Evolutionary conservation across 2,329 filamentous ascomycete genomes (phyloP).

Genomic region (Pseudogymnoascus sp.): DNA sequence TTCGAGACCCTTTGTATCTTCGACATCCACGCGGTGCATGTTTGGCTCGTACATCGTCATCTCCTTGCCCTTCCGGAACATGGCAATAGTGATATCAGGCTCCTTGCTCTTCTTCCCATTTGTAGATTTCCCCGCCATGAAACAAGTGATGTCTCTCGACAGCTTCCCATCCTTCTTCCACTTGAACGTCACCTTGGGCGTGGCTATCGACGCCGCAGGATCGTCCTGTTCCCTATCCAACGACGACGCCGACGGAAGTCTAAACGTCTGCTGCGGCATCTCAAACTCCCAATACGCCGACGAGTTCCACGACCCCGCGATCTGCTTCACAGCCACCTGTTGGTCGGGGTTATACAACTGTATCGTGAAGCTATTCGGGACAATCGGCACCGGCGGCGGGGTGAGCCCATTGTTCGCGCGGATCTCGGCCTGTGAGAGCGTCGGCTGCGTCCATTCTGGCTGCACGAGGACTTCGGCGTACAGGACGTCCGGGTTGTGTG

Average conservation of each 20-base stretch:
- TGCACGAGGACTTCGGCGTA: constrained; percentile 79
- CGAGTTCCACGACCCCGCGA: constrained; percentile 70
- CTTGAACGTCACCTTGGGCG: constrained; percentile 71
- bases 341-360: constrained; percentile 94
- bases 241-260: constrained; percentile 65
- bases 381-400: constrained; percentile 59
- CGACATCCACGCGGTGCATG: constrained; percentile 78
- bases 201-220: constrained; percentile 43
- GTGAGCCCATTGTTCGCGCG: constrained; percentile 58
- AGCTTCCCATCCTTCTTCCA: constrained; percentile 86
- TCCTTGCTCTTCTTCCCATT: constrained; percentile 74
- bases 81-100: constrained; percentile 87
- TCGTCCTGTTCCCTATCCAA: constrained; percentile 66
- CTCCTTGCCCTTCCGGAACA: constrained; percentile 63
- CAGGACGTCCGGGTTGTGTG: constrained; percentile 68
- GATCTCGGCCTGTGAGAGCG: constrained; percentile 71
- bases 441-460: constrained; percentile 79
- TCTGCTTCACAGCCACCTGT: constrained; percentile 60
- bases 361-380: constrained; percentile 71
- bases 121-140: constrained; percentile 69
- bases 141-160: constrained; percentile 81
- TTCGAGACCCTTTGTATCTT: constrained; percentile 89
- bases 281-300: constrained; percentile 85
- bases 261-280: constrained; percentile 78
- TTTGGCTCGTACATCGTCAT: constrained; percentile 92